Percentiles rank a stretch among this genome's conserved stretches.
phyloP scores from a whole-genome alignment of 257 asterid genomes.

The Solanum virginianum region DNA sequence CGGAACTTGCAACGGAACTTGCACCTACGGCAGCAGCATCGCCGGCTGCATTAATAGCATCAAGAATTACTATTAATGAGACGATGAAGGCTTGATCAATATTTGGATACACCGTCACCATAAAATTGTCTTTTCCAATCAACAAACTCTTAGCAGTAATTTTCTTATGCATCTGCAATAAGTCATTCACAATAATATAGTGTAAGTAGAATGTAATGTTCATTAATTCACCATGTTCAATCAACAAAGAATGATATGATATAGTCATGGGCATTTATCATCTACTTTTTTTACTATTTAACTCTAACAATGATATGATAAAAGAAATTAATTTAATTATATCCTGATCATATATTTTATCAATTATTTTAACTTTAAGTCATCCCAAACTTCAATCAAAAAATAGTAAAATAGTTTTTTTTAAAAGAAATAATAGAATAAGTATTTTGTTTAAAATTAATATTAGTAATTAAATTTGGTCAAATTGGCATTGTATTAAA shows the following conservation, averaged over 20 bases:
- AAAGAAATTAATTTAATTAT: too few species aligned
- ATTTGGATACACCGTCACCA: constrained; percentile 16
- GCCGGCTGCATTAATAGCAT: neutral
- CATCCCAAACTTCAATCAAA: too few species aligned
- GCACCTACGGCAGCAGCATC: neutral
- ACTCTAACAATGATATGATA: too few species aligned
- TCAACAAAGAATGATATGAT: neutral
- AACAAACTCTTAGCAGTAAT: neutral
- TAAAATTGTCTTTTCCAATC: neutral
- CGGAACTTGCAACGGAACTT: neutral
- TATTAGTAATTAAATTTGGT: too few species aligned
- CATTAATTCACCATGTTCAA: neutral
- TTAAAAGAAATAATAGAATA: too few species aligned
- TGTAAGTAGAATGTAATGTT: neutral
- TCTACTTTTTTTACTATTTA: too few species aligned
- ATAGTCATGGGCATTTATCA: neutral
- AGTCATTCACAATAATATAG: neutral
- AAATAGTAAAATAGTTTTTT: too few species aligned
- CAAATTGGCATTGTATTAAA: too few species aligned
- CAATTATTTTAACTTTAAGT: too few species aligned
- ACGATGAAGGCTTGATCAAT: constrained; percentile 23
- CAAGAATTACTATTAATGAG: constrained; percentile 12
- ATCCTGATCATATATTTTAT: too few species aligned
- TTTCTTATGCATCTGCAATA: neutral
- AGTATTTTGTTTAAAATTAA: too few species aligned